Evolutionary conservation across 2,329 filamentous ascomycete species (phyloP).

Genomic region (Hymenoscyphus albidus): DNA sequence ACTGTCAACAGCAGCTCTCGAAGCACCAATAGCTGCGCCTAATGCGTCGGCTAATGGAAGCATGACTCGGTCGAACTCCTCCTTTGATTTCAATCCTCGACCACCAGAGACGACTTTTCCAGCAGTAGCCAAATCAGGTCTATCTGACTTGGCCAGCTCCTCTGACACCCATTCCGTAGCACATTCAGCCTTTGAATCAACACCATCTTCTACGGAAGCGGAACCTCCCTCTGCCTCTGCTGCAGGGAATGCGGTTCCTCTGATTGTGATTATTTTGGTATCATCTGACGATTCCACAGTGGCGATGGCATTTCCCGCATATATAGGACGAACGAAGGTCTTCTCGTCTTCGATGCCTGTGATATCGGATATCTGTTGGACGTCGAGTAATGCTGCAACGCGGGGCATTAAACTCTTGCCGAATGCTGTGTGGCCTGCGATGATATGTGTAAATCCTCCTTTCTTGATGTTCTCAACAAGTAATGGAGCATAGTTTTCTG

Average conservation of each 20-base stretch:
- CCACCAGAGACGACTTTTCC: constrained; percentile 88
- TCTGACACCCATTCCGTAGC: constrained; percentile 89
- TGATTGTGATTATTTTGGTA: constrained; percentile 86
- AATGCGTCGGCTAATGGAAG: constrained; percentile 86
- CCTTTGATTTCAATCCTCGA: constrained; percentile 93
- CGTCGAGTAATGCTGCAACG: constrained; percentile 85
- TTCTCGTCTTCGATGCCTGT: constrained; percentile 82
- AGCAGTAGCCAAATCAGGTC: constrained; percentile 89
- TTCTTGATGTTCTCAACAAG: constrained; percentile 96
- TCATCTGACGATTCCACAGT: constrained; percentile 87
- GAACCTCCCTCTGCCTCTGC: constrained; percentile 68
- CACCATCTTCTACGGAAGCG: constrained; percentile 73
- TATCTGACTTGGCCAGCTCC: constrained; percentile 86
- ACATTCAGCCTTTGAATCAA: constrained; percentile 73
- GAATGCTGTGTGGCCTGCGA: constrained; percentile 90
- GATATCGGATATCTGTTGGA: constrained; percentile 91
- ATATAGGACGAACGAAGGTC: constrained; percentile 94
- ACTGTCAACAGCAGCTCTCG: constrained; percentile 90
- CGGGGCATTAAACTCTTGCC: constrained; percentile 93
- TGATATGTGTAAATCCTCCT: constrained; percentile 86
- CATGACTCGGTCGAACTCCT: constrained; percentile 93
- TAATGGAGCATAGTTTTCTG: constrained; percentile 91
- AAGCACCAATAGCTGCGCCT: constrained; percentile 93
- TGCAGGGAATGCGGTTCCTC: constrained; percentile 85
- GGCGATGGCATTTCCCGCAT: constrained; percentile 94